Percentiles rank a stretch among this genome's conserved stretches.
These are phyloP conservation scores for Triticum urartu DNA, from an alignment of 176 grass and related monocot genomes.

Conservation along the genomic window DNA sequence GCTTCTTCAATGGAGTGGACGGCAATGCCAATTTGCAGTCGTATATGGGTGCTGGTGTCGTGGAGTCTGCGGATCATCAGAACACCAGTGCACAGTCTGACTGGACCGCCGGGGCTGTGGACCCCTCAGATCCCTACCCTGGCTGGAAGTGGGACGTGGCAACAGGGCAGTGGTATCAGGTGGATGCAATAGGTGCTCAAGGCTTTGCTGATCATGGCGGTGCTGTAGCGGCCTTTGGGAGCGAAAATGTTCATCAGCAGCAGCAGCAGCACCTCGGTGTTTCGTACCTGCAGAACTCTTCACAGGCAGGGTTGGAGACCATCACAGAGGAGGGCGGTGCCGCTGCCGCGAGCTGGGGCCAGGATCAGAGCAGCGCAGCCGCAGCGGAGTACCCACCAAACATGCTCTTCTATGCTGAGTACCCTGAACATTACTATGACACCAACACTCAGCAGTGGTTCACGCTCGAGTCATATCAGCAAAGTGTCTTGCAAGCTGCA, in stretches of 20 bases:
- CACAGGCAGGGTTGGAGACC: slow-evolving; percentile 60
- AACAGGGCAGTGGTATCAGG: slow-evolving; percentile 73
- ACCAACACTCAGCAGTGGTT: slow-evolving; percentile 75
- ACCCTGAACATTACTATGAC: slow-evolving; percentile 85
- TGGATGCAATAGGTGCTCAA: slow-evolving; percentile 36
- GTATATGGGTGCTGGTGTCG: not conserved
- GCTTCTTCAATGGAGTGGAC: slow-evolving; percentile 13
- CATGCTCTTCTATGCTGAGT: slow-evolving; percentile 82
- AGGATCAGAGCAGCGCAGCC: slow-evolving; percentile 29
- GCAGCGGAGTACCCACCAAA: slow-evolving; percentile 64
- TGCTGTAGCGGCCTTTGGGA: not conserved
- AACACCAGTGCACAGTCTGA: not conserved
- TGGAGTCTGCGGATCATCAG: slow-evolving; percentile 26
- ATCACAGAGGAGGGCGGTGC: slow-evolving; percentile 61
- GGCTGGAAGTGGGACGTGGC: slow-evolving; percentile 70
- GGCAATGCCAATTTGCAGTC: not conserved
- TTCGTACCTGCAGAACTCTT: slow-evolving; percentile 50
- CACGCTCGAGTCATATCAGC: slow-evolving; percentile 65
- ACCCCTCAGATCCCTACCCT: slow-evolving; percentile 66
- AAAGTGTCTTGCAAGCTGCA: slow-evolving; percentile 25
- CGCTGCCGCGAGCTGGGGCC: slow-evolving; percentile 24
- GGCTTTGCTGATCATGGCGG: slow-evolving; percentile 20
- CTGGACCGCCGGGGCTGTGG: not conserved
- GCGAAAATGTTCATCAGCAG: slow-evolving; percentile 16
- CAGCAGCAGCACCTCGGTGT: slow-evolving; percentile 24